Conservation (phyloP, 2,329 filamentous ascomycete genomes). For the Cladosporium sp. region DNA sequence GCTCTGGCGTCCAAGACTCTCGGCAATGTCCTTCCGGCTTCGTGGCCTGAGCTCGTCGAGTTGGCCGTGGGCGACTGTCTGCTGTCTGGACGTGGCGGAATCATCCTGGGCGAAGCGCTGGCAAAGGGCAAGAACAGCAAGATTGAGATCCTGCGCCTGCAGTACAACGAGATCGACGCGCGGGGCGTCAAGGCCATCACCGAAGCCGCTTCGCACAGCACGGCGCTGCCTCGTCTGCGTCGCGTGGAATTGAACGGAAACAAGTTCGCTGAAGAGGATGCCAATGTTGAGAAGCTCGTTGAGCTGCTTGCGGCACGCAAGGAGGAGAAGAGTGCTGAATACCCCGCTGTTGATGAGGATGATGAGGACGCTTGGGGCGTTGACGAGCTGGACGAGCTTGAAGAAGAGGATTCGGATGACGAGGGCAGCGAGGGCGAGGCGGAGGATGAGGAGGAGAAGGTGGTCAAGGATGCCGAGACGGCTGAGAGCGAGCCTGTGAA, state of each 20-base stretch:
- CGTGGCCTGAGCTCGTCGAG: slow-evolving; percentile 72
- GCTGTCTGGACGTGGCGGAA: slow-evolving; percentile 70
- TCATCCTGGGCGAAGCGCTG: slow-evolving; percentile 69
- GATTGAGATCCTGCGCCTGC: slow-evolving; percentile 75
- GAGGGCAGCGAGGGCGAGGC: slow-evolving; percentile 62
- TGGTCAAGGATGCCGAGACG: slow-evolving; percentile 64
- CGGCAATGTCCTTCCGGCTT: slow-evolving; percentile 62
- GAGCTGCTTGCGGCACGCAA: slow-evolving; percentile 49
- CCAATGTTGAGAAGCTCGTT: slow-evolving; percentile 63
- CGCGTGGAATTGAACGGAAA: slow-evolving; percentile 95
- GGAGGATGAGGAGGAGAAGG: slow-evolving; percentile 43
- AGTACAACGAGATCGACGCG: slow-evolving; percentile 91
- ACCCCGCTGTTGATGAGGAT: slow-evolving; percentile 55
- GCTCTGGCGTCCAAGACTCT: slow-evolving; percentile 72
- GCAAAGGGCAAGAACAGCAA: slow-evolving; percentile 70
- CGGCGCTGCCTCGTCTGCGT: slow-evolving; percentile 67
- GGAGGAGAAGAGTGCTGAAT: slow-evolving; percentile 53
- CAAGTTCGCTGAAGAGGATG: slow-evolving; percentile 84
- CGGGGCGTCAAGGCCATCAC: slow-evolving; percentile 69
- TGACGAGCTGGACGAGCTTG: slow-evolving; percentile 81
- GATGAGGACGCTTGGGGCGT: slow-evolving; percentile 80
- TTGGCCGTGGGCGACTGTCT: slow-evolving; percentile 87
- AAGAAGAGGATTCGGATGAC: slow-evolving; percentile 64
- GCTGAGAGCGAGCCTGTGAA: slow-evolving; percentile 71
- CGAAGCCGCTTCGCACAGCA: slow-evolving; percentile 56